Evolutionary conservation across 2,329 filamentous ascomycete genomes (phyloP), one percentile per base, ranked within the genome.

Genomic region (Fonsecaea nubica): DNA sequence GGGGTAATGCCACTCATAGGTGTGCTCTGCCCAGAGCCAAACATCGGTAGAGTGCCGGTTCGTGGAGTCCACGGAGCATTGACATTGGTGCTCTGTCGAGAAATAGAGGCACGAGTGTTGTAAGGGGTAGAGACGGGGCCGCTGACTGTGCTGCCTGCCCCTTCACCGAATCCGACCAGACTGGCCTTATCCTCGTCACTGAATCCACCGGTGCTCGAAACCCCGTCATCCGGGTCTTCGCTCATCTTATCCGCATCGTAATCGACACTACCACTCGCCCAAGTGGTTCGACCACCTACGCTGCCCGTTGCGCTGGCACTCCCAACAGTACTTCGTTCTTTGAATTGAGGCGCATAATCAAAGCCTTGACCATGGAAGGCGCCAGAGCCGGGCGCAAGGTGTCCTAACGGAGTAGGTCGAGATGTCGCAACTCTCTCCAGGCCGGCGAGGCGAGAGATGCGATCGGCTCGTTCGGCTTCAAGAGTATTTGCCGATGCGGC

Each of bases 381-480:
- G 67, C 68, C 61, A 66, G 71, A 33, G 67, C 73, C 66, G 74
- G 68, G 78, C 79, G 73, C 82, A 82, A 69, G 67, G 57, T 75
- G 73, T 38, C 72, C 74, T 50, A 73, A 73, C 66, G 63, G 72
- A 68, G 74, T 75, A 35, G 86, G 83, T 68, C 91, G 89, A 52
- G 90, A 85, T n/a, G 92, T 91, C 15, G 91, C 89, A 64, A 97
- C 89, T 64, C 92, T 89, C 77, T 96, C 93, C 42, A 97, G 87
- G n/a, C 94, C 94, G 12, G 93, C 92, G 25, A 97, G 88, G 58
- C 94, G 93, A 52, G 93, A 97, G 79, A 98, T 97, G 75, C 94
- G 93, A 79, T 97, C 93, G 69, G 92, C 93, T 72, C 93, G 92
- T 79, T 97, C 93, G 69, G 93, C 93, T 74, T 97, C 93, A 67